Conservation (phyloP, 1,284 basidiomycete species). For the Marasmius sp. region DNA sequence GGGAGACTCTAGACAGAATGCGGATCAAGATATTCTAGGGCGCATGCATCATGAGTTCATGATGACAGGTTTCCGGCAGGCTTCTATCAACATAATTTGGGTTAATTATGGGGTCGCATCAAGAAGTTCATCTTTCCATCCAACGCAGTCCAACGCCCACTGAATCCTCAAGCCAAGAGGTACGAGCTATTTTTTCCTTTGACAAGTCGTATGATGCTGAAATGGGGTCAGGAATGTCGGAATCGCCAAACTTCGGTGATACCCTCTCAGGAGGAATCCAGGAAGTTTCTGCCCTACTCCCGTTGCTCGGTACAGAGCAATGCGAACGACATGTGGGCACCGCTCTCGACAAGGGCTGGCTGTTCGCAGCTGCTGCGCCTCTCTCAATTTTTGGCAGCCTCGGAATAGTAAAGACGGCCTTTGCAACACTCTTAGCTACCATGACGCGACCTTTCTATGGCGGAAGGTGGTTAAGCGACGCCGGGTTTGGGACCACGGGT, state of each 20-base stretch:
- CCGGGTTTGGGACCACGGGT: neutral
- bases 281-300: conserved; percentile 10
- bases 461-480: neutral
- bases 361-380: conserved; percentile 7
- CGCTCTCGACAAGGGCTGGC: conserved; percentile 7
- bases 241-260: neutral
- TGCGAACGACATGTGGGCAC: conserved; percentile 8
- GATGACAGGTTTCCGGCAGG: no score
- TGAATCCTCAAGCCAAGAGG: no score
- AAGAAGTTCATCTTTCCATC: no score
- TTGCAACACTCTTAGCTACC: conserved; percentile 1
- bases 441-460: neutral
- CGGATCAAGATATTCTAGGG: no score
- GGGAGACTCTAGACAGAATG: no score
- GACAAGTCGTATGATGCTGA: no score
- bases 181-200: neutral
- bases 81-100: no score
- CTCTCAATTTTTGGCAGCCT: conserved; percentile 12
- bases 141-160: no score
- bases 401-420: conserved; percentile 4
- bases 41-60: no score
- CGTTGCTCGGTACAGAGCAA: conserved; percentile 9
- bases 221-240: neutral
- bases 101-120: no score
- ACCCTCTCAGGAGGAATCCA: conserved; percentile 1